Evolutionary conservation across 2,329 filamentous ascomycete species (phyloP).

Genomic region (Xylariaceae sp.): DNA sequence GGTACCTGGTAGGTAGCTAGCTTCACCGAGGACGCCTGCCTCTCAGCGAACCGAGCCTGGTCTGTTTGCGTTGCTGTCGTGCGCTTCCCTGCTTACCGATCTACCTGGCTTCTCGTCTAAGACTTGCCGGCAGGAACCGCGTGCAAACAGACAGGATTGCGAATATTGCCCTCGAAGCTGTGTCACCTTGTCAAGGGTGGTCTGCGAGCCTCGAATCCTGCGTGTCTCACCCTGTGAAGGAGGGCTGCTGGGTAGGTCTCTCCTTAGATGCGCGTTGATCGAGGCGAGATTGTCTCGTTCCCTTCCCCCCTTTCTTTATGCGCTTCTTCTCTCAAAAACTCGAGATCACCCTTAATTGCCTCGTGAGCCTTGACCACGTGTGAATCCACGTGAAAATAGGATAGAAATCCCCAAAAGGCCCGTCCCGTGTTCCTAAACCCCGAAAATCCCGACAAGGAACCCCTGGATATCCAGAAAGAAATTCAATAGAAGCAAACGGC

Average conservation of each 20-base stretch:
- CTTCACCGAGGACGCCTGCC: not conserved
- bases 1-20: not conserved
- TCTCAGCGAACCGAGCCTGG: not conserved
- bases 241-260: not conserved
- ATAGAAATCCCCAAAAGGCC: not conserved
- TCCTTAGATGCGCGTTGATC: not conserved
- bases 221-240: slow-evolving; percentile 10
- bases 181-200: slow-evolving; percentile 5
- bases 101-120: not conserved
- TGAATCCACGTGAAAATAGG: too few relatives aligned
- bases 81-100: not conserved
- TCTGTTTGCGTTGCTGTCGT: not conserved
- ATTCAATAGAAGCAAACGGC: not conserved
- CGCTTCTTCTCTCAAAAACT: not conserved
- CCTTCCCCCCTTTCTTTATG: not conserved
- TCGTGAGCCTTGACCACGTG: too few relatives aligned
- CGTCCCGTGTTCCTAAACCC: slow-evolving; percentile 5
- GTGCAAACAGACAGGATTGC: not conserved
- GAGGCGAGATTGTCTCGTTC: slow-evolving; percentile 10
- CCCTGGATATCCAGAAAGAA: not conserved
- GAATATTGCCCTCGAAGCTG: slow-evolving; percentile 10
- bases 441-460: too few relatives aligned
- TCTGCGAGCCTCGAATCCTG: slow-evolving; percentile 3
- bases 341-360: too few relatives aligned
- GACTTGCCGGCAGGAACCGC: slow-evolving; percentile 1